These are phyloP conservation scores for Rhizopogon vesiculosus DNA, from an alignment of 768 basidiomycete genomes.

Conservation along the genomic window DNA sequence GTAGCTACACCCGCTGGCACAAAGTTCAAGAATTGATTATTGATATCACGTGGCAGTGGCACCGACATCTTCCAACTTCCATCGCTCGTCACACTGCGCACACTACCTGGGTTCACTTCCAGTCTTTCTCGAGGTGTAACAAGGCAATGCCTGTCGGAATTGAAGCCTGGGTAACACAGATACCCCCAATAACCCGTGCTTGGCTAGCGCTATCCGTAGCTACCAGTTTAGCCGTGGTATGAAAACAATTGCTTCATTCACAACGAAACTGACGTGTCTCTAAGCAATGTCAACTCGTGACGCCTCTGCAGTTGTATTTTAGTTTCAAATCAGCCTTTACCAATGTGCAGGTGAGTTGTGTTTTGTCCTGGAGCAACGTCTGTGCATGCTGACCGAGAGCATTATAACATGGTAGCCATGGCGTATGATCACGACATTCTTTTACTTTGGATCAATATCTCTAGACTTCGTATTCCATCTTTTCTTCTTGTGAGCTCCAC, in stretches of 20 bases:
- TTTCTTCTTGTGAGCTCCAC: slow-evolving; percentile 87
- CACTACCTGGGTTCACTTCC: slow-evolving; percentile 1
- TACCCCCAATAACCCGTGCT: slow-evolving; percentile 85
- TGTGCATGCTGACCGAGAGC: slow-evolving; percentile 10
- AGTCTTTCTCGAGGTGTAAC: neutral
- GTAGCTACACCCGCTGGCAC: too few species aligned
- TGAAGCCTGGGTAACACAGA: slow-evolving; percentile 87
- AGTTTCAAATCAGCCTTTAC: slow-evolving; percentile 82
- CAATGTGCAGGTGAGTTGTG: slow-evolving; percentile 63
- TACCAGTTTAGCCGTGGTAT: slow-evolving; percentile 81
- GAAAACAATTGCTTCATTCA: slow-evolving; percentile 27
- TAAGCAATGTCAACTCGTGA: slow-evolving; percentile 90
- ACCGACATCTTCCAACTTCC: too few species aligned
- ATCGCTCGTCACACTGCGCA: neutral
- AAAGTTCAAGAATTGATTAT: too few species aligned
- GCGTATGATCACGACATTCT: slow-evolving; percentile 87
- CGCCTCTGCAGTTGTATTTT: slow-evolving; percentile 89
- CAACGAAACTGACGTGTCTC: slow-evolving; percentile 4
- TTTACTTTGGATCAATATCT: slow-evolving; percentile 92
- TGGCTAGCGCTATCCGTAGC: slow-evolving; percentile 81
- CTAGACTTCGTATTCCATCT: slow-evolving; percentile 95
- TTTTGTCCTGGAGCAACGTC: slow-evolving; percentile 1
- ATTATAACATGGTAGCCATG: slow-evolving; percentile 53
- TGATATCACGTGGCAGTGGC: too few species aligned
- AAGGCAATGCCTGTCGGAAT: slow-evolving; percentile 71